Base-by-base conservation (phyloP, 805 yeast species). In the Lipomyces starkeyi region DNA sequence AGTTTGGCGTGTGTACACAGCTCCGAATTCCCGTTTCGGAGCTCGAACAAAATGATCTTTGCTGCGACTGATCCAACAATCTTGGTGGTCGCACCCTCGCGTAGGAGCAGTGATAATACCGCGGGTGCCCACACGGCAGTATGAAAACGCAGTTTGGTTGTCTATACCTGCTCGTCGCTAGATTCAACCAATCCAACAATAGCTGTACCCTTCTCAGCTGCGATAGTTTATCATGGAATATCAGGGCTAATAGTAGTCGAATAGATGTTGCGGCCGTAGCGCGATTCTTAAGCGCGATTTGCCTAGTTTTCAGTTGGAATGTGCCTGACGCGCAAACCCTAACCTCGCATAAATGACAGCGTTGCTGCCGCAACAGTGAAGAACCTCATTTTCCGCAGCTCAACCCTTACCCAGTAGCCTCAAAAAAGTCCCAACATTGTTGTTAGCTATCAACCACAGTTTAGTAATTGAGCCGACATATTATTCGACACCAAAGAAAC, bases 61-160 rank as follows among this genome's bases (percentile, higher is more conserved):
- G 13, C 49, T 11, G 22, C 22, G 49, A 43, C 49, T 25, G 49
- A 43, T 17, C 49, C 49, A 43, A 43, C 9, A 17, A 43, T 43
- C 49, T 43, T n/a, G 20, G 22, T 5, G 8, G 49, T 7, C 20
- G 49, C 49, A 43, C 22, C n/a, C 49, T 17, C 49, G 11, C 49
- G 49, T n/a, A 43, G 9, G 22, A 43, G 20, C 49, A 43, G 49
- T 7, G 49, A 13, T 43, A 43, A 17, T 43, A 43, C n/a, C 13
- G 22, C 49, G 22, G 49, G 11, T 43, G 49, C 49, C 49, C 49
- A 43, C 20, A 43, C 49, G 9, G 49, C 49, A 43, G 49, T 17
- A 7, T 43, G 58, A 55, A 55, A 17, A 55, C 35, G 37, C 58
- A 55, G 37, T 55, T 34, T 34, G 58, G 35, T 55, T 20, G 58